Conservation (phyloP, 371 early-diverging fungal species). For the Apophysomyces ossiformis region DNA sequence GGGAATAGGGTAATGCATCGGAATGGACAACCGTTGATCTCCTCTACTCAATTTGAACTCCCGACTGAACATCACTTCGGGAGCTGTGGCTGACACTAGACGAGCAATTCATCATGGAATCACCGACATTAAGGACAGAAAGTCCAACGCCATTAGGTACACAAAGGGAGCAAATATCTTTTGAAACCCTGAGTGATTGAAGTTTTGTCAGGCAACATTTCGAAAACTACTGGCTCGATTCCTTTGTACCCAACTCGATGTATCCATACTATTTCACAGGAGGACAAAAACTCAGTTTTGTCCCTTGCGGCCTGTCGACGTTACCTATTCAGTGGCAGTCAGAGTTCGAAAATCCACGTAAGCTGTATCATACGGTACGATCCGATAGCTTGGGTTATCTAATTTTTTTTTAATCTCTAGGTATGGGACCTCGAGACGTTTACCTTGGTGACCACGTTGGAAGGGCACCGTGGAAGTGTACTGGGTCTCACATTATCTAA, state of each 20-base stretch:
- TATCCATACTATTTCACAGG: slow-evolving; percentile 65
- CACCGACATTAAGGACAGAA: slow-evolving; percentile 19
- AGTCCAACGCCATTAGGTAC: slow-evolving; percentile 19
- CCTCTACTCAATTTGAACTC: background rate
- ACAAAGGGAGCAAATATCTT: background rate
- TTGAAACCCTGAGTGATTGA: background rate
- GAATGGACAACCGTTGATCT: background rate
- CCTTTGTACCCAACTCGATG: slow-evolving; percentile 45
- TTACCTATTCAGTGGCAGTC: slow-evolving; percentile 76
- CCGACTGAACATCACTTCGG: background rate
- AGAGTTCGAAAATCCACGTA: slow-evolving; percentile 68
- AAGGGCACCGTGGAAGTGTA: slow-evolving; percentile 75
- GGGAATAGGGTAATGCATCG: background rate
- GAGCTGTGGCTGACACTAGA: slow-evolving; percentile 11
- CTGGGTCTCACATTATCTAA: slow-evolving; percentile 63
- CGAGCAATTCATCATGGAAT: slow-evolving; percentile 17
- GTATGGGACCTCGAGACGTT: slow-evolving; percentile 77
- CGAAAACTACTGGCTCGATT: slow-evolving; percentile 20
- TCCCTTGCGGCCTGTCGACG: slow-evolving; percentile 64
- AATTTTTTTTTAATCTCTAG: slow-evolving; percentile 34
- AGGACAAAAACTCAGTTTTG: slow-evolving; percentile 68
- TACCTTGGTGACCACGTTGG: slow-evolving; percentile 57
- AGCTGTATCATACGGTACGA: background rate
- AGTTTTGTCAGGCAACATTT: slow-evolving; percentile 31
- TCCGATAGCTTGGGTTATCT: too few species aligned